Evolutionary conservation across 176 grass and related monocot genomes (phyloP).

Genomic region (Calamus simplicifolius): DNA sequence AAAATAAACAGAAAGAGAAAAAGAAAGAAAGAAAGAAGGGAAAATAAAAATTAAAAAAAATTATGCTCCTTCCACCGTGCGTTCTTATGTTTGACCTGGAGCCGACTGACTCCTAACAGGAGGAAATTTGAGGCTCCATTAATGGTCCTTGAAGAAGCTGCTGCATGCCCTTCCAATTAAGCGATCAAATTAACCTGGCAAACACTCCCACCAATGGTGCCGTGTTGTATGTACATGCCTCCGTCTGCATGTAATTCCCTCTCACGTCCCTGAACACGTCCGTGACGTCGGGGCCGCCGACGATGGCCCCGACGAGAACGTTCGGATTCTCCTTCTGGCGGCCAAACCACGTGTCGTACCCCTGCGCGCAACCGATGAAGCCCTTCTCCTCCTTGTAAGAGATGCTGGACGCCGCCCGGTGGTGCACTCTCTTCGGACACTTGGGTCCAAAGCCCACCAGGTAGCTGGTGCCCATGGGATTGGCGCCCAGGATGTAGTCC

Average conservation of each 20-base stretch:
- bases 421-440: slow-evolving; percentile 67
- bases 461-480: slow-evolving; percentile 59
- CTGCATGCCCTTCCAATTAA: slow-evolving; percentile 23
- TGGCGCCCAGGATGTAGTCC: slow-evolving; percentile 74
- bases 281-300: slow-evolving; percentile 61
- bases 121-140: not conserved
- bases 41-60: no score
- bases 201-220: slow-evolving; percentile 73
- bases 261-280: slow-evolving; percentile 66
- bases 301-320: slow-evolving; percentile 66
- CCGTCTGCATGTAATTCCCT: slow-evolving; percentile 68
- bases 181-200: slow-evolving; percentile 57
- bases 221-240: slow-evolving; percentile 75
- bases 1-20: no score
- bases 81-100: not conserved
- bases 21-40: no score
- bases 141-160: no score
- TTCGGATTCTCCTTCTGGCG: slow-evolving; percentile 45
- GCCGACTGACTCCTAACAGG: not conserved
- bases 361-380: slow-evolving; percentile 83
- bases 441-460: slow-evolving; percentile 52
- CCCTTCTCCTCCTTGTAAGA: slow-evolving; percentile 32
- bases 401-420: slow-evolving; percentile 68
- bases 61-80: not conserved
- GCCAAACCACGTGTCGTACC: slow-evolving; percentile 75